Evolutionary conservation across 2,329 filamentous ascomycete genomes (phyloP).

Genomic region (Diaporthe australafricana): DNA sequence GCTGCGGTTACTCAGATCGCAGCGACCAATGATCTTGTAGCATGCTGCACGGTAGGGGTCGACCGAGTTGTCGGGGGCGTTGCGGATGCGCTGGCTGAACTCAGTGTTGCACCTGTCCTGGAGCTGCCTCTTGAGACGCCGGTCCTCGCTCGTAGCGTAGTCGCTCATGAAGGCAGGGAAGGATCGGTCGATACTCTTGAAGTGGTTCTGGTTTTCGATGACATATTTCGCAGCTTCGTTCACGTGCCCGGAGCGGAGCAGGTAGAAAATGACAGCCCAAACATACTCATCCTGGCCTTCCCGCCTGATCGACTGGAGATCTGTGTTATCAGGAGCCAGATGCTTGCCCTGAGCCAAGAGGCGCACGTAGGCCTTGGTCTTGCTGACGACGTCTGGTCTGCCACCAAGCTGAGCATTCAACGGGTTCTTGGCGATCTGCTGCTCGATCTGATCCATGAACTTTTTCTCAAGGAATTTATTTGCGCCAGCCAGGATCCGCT

Average conservation of each 20-base stretch:
- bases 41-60: slow-evolving; percentile 97
- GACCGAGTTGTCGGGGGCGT: slow-evolving; percentile 86
- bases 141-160: slow-evolving; percentile 82
- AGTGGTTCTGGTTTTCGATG: slow-evolving; percentile 80
- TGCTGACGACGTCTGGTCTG: slow-evolving; percentile 87
- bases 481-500: slow-evolving; percentile 83
- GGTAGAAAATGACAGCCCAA: slow-evolving; percentile 94
- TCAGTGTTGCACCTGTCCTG: slow-evolving; percentile 91
- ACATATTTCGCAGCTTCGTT: slow-evolving; percentile 90
- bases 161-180: slow-evolving; percentile 89
- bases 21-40: slow-evolving; percentile 95
- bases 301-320: slow-evolving; percentile 68
- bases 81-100: slow-evolving; percentile 85
- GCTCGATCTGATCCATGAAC: slow-evolving; percentile 83
- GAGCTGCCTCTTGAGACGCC: slow-evolving; percentile 80
- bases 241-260: slow-evolving; percentile 86
- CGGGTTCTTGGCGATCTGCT: slow-evolving; percentile 82
- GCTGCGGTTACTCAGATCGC: slow-evolving; percentile 73
- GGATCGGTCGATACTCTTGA: slow-evolving; percentile 90
- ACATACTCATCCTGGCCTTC: slow-evolving; percentile 78
- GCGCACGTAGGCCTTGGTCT: slow-evolving; percentile 92
- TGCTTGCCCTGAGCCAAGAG: slow-evolving; percentile 84
- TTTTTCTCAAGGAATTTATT: slow-evolving; percentile 83
- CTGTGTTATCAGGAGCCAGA: slow-evolving; percentile 82
- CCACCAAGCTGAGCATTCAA: slow-evolving; percentile 91